phyloP scores from a whole-genome alignment of 768 basidiomycete genomes.

The Boletus pseudopeckii region DNA sequence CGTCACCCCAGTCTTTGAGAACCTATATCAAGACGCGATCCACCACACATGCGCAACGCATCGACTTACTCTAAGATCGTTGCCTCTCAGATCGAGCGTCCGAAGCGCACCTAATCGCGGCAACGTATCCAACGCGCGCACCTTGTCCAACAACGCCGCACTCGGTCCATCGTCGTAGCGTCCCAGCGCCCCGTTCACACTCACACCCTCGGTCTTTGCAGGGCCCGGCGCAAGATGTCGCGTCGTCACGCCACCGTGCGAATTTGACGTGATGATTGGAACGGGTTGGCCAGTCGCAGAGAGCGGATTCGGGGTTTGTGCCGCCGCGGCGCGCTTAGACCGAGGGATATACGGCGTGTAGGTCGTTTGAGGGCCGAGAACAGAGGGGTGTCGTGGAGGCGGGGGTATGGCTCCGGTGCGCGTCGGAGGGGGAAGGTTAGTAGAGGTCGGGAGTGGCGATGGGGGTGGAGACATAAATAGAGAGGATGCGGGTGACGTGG shows the following conservation, averaged over 20 bases:
- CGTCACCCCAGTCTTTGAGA: conserved; percentile 61
- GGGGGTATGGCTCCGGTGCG: conserved; percentile 43
- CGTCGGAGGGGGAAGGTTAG: conserved; percentile 15
- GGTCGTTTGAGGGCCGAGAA: conserved; percentile 57
- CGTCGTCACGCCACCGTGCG: conserved; percentile 51
- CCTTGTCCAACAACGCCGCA: conserved; percentile 80
- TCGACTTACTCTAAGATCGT: conserved; percentile 79
- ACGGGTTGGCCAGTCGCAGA: conserved; percentile 46
- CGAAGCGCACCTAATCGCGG: conserved; percentile 81
- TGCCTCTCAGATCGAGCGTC: conserved; percentile 88
- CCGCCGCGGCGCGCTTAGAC: conserved; percentile 40
- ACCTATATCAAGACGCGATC: not conserved
- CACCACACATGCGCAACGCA: not conserved
- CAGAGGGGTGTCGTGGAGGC: conserved; percentile 49
- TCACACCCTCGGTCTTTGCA: not conserved
- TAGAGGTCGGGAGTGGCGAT: conserved; percentile 31
- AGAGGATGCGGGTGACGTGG: conserved; percentile 13
- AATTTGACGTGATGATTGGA: conserved; percentile 68
- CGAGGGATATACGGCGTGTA: conserved; percentile 84
- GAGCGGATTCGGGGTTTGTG: conserved; percentile 35
- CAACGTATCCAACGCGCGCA: conserved; percentile 82
- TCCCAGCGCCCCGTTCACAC: conserved; percentile 1
- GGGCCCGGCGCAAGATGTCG: conserved; percentile 33
- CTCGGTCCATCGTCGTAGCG: conserved; percentile 50
- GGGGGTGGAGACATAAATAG: conserved; percentile 32